Evolutionary conservation across 257 asterid species (phyloP).

Genomic region (Linderniella brevidens): DNA sequence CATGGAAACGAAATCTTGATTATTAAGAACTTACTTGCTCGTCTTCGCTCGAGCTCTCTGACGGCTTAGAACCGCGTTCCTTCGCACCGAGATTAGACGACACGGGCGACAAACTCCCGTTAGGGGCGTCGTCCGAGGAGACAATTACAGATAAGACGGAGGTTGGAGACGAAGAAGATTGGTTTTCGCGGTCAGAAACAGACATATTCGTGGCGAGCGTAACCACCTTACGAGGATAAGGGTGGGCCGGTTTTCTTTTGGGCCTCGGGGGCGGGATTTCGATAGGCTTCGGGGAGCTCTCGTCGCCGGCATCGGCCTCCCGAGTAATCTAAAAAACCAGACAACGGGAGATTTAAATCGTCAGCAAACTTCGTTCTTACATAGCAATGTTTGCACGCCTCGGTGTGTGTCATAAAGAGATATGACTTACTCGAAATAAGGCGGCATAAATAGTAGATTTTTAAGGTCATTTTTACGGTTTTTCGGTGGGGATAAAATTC

Average conservation of each 20-base stretch:
- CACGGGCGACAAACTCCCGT: too few relatives aligned
- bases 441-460: conserved; percentile 18
- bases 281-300: conserved; percentile 35
- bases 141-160: conserved; percentile 15
- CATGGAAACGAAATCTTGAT: too few relatives aligned
- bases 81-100: too few relatives aligned
- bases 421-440: conserved; percentile 36
- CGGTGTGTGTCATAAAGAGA: conserved; percentile 24
- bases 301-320: conserved; percentile 35
- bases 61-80: too few relatives aligned
- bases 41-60: too few relatives aligned
- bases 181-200: conserved; percentile 25
- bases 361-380: too few relatives aligned
- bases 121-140: conserved; percentile 16
- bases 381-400: neutral
- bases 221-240: conserved; percentile 71
- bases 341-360: neutral
- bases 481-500: neutral
- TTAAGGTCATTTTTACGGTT: too few relatives aligned
- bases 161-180: conserved; percentile 35
- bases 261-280: conserved; percentile 98
- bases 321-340: conserved; percentile 46
- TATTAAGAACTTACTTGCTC: too few relatives aligned
- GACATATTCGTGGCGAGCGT: conserved; percentile 12
- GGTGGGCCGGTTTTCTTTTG: conserved; percentile 85